Evolutionary conservation across 495 filamentous ascomycete species (phyloP), one percentile per base, ranked within the genome.

Genomic region (Lichina pygmaea): DNA sequence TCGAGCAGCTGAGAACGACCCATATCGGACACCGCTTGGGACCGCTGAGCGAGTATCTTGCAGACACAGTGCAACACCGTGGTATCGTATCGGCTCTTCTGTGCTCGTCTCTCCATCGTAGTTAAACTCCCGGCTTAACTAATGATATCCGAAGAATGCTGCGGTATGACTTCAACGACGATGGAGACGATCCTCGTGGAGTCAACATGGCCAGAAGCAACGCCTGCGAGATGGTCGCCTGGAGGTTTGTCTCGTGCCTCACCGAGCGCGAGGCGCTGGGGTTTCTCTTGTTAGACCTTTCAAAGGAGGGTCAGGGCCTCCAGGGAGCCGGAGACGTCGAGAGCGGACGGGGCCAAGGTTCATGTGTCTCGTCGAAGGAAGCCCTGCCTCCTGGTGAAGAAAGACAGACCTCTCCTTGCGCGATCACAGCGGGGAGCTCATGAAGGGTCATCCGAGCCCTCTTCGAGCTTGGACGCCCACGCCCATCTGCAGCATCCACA

Each of bases 191-290:
- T 51, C 76, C 81, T 50, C 72, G 72, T 51, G 77, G 76, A 0
- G 53, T 86, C 33, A 76, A 77, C 52, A 72, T 81, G 46, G 77
- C 78, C 44, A 68, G 86, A 50, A 82, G 81, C 5, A 68, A 74
- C 57, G 85, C 81, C 24, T 93, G 85, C 57, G 86, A 95, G 60
- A 80, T 86, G 50, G 78, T 91, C 13, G 86, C 86, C 31, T 93
- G 85, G 78, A 71, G 86, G 41, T 85, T 89, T 50, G 64, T 93
- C 40, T 75, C 74, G 34, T 76, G 75, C 54, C 59, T 93, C 17
- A 77, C 81, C 5, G 78, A 86, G 49, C 63, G 73, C 32, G 86
- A 93, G 52, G 73, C 74, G 8, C 77, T 93, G 36, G 79, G 89
- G 38, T 83, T 74, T 51, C 73, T 89, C 42, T 66, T 92, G n/a